These are phyloP conservation scores for Botrytis fragariae DNA, from an alignment of 2,329 filamentous ascomycete species.

Conservation along the genomic window DNA sequence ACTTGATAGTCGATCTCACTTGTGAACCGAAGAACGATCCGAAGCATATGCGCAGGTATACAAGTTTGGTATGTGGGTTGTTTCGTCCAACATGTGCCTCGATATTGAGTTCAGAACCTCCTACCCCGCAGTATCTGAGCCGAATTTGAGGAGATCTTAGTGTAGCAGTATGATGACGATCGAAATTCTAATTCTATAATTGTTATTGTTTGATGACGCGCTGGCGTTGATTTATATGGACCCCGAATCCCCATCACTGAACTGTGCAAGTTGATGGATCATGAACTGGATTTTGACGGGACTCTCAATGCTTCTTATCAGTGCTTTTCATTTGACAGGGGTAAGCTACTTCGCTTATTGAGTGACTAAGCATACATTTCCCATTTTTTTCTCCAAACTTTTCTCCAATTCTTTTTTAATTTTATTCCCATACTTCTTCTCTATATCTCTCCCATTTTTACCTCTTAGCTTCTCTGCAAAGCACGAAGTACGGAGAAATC, in stretches of 20 bases:
- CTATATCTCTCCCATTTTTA: not conserved
- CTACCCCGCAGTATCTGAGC: not conserved
- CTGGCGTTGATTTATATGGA: not conserved
- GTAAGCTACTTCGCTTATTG: slow-evolving; percentile 6
- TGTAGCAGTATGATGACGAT: not conserved
- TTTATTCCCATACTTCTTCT: not conserved
- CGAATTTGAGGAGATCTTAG: not conserved
- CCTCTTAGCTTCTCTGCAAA: not conserved
- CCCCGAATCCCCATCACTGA: not conserved
- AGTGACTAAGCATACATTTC: not conserved
- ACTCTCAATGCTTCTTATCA: not conserved
- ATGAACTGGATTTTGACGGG: not conserved
- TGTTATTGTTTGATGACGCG: not conserved
- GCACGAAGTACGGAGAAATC: not conserved
- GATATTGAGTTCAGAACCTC: not conserved
- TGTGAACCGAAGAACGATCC: not conserved
- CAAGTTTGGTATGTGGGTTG: not conserved
- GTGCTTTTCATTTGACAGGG: not conserved
- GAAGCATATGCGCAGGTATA: not conserved
- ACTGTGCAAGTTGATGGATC: not conserved
- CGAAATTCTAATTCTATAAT: not conserved
- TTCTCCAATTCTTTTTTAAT: not conserved
- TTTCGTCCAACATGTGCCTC: not conserved
- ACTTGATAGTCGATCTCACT: not conserved
- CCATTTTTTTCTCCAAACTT: not conserved